Percentiles rank a stretch among this genome's conserved stretches.
phyloP scores from a whole-genome alignment of 2,329 filamentous ascomycete species.

The Phaeosphaeriaceae sp. region DNA sequence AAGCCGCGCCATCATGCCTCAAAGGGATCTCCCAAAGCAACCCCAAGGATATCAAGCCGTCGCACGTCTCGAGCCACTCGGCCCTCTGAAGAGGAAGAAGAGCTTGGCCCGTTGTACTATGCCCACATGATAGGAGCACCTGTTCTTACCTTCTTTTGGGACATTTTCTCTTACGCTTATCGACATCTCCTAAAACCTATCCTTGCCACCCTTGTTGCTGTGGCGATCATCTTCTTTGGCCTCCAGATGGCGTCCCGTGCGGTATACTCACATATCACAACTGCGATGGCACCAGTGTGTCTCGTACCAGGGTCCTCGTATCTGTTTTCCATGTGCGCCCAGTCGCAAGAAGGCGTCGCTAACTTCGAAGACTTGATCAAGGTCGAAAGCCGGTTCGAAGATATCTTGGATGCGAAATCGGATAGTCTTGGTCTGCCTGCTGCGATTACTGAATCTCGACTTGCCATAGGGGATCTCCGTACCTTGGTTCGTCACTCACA shows the following conservation, averaged over 20 bases:
- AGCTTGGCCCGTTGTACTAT: constrained; percentile 30
- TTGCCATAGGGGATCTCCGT: constrained; percentile 76
- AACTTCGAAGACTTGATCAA: constrained; percentile 80
- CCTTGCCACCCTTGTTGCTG: constrained; percentile 63
- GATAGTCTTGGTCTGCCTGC: constrained; percentile 73
- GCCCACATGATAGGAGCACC: constrained; percentile 41
- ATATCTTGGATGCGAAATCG: constrained; percentile 73
- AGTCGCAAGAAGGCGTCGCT: constrained; percentile 28
- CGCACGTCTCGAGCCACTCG: neutral
- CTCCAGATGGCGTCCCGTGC: constrained; percentile 65
- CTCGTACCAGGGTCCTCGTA: constrained; percentile 70
- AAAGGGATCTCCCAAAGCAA: constrained; percentile 7
- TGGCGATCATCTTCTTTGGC: constrained; percentile 63
- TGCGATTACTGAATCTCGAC: constrained; percentile 81
- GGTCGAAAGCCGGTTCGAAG: constrained; percentile 78
- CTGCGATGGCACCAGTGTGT: constrained; percentile 74
- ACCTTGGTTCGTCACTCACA: constrained; percentile 75
- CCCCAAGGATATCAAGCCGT: constrained; percentile 10
- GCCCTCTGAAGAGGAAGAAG: constrained; percentile 17
- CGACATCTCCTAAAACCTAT: constrained; percentile 69
- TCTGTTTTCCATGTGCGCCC: constrained; percentile 68
- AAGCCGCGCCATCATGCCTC: constrained; percentile 13
- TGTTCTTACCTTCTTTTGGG: constrained; percentile 59
- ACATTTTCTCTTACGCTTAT: constrained; percentile 67
- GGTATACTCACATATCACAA: constrained; percentile 68